Evolutionary conservation across 768 basidiomycete species (phyloP).

Genomic region (Tricholoma matsutake): DNA sequence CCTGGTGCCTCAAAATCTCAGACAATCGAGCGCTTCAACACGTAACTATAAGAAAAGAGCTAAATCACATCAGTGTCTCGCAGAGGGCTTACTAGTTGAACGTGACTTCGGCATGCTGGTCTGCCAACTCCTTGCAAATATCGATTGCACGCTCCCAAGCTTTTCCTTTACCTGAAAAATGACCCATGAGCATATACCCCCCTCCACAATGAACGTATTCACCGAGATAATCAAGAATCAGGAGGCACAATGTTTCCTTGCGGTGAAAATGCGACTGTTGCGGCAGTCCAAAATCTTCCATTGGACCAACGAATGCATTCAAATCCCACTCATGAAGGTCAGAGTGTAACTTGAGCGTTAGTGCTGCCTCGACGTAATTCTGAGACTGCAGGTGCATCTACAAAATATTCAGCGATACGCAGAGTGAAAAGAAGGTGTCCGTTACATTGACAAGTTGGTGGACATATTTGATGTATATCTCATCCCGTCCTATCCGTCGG

Average conservation of each 20-base stretch:
- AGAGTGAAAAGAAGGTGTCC: slow-evolving; percentile 4
- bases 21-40: slow-evolving; percentile 68
- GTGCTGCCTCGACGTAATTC: slow-evolving; percentile 89
- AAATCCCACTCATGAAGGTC: slow-evolving; percentile 92
- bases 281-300: slow-evolving; percentile 87
- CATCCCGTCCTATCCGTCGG: slow-evolving; percentile 84
- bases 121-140: slow-evolving; percentile 87
- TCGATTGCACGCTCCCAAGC: slow-evolving; percentile 97
- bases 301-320: slow-evolving; percentile 74
- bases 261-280: slow-evolving; percentile 93
- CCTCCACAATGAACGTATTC: neutral
- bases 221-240: slow-evolving; percentile 95
- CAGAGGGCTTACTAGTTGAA: slow-evolving; percentile 75
- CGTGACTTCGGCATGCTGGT: slow-evolving; percentile 84
- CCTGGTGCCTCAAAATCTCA: slow-evolving; percentile 84
- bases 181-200: neutral
- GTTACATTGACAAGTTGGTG: slow-evolving; percentile 90
- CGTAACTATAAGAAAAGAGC: slow-evolving; percentile 8
- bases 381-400: slow-evolving; percentile 88
- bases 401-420: slow-evolving; percentile 16
- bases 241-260: slow-evolving; percentile 87
- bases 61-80: neutral
- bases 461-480: slow-evolving; percentile 95
- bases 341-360: slow-evolving; percentile 91
- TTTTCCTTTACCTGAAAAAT: slow-evolving; percentile 77